phyloP scores from a whole-genome alignment of 345 rosid genomes.

The Salix purpurea region DNA sequence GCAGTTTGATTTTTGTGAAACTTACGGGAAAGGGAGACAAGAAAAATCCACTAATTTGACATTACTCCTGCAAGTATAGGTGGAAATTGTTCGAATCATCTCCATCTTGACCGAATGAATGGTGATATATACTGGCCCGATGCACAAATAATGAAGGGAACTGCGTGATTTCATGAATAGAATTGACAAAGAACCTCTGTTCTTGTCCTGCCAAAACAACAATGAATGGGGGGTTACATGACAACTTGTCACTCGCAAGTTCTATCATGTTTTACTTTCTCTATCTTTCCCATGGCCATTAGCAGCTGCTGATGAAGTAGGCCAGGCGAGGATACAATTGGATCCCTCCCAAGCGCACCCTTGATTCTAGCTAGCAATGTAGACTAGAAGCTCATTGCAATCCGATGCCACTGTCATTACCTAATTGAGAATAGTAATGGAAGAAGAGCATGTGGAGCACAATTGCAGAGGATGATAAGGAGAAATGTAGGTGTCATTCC shows the following conservation, averaged over 20 bases:
- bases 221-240: background rate
- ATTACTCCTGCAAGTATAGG: background rate
- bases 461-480: background rate
- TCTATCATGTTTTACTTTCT: slow-evolving; percentile 2
- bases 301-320: background rate
- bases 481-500: background rate
- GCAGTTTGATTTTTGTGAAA: background rate
- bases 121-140: background rate
- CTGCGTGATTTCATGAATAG: background rate
- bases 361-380: background rate
- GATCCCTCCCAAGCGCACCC: background rate
- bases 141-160: background rate
- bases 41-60: background rate
- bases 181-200: background rate
- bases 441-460: slow-evolving; percentile 9
- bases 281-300: background rate
- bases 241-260: background rate
- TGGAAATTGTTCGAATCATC: background rate
- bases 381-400: too few relatives aligned
- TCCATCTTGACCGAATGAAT: background rate
- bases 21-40: background rate
- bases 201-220: background rate
- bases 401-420: too few relatives aligned
- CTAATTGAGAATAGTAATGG: background rate
- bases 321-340: background rate